Percentiles rank a stretch among this genome's conserved stretches.
Evolutionary conservation across 352 stramenopile species (phyloP).

Genomic region (Phytophthora crassamura): DNA sequence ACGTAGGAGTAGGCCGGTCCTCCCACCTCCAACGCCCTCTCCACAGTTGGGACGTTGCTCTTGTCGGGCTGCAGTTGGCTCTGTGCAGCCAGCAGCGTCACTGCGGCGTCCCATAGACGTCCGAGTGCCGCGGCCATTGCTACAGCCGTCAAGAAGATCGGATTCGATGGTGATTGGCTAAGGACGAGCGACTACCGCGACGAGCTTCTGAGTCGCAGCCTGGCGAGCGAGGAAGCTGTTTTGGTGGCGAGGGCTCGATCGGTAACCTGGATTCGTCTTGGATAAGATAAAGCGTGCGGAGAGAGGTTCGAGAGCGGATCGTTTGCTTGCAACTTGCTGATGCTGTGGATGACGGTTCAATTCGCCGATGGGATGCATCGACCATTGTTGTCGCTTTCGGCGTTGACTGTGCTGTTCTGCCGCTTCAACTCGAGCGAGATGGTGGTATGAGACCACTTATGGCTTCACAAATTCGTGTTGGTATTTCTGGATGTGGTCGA

Average conservation of each 20-base stretch:
- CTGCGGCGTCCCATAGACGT: conserved; percentile 29
- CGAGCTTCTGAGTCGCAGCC: not conserved
- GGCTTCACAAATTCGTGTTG: conserved; percentile 10
- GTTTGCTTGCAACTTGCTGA: too few relatives aligned
- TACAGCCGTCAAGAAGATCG: not conserved
- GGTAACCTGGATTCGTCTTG: not conserved
- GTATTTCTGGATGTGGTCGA: not conserved
- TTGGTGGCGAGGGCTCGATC: not conserved
- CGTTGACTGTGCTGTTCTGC: not conserved
- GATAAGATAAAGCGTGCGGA: not conserved
- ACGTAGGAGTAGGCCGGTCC: conserved; percentile 54
- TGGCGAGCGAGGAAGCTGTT: not conserved
- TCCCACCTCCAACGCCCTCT: conserved; percentile 49
- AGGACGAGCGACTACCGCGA: too few relatives aligned
- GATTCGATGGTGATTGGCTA: conserved; percentile 14
- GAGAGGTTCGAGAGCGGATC: too few relatives aligned
- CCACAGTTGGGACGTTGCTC: conserved; percentile 14
- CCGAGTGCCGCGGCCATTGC: conserved; percentile 18
- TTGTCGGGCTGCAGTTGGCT: conserved; percentile 26
- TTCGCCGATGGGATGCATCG: too few relatives aligned
- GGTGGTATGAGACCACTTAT: conserved; percentile 15
- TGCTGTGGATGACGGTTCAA: too few relatives aligned
- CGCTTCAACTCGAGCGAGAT: not conserved
- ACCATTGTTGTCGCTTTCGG: not conserved
- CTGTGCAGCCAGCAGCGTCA: conserved; percentile 46